Evolutionary conservation across 2,329 filamentous ascomycete species (phyloP).

Genomic region (Aureobasidium uvarum): DNA sequence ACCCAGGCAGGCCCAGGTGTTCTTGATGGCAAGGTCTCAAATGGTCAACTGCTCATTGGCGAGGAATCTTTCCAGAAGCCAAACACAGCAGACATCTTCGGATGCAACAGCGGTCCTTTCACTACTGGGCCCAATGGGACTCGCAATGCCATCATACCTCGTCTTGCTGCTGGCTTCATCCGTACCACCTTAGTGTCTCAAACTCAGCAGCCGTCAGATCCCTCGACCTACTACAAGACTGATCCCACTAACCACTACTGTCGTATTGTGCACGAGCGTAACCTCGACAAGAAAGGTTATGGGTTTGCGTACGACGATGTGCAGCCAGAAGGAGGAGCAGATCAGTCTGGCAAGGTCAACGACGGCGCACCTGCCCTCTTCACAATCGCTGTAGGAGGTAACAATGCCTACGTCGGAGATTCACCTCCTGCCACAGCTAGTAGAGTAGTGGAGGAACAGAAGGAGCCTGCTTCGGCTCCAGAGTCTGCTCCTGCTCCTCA

Average conservation of each 20-base stretch:
- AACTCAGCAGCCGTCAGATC: conserved; percentile 41
- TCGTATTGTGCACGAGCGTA: conserved; percentile 57
- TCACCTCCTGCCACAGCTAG: background rate
- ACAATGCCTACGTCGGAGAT: background rate
- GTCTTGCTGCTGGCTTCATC: conserved; percentile 75
- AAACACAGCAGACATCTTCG: conserved; percentile 63
- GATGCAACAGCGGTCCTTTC: conserved; percentile 65
- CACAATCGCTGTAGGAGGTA: conserved; percentile 50
- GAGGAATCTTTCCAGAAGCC: conserved; percentile 57
- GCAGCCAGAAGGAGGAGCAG: conserved; percentile 56
- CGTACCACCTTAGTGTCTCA: conserved; percentile 63
- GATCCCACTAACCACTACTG: conserved; percentile 55
- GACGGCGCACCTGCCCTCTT: conserved; percentile 49
- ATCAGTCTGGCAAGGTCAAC: conserved; percentile 55
- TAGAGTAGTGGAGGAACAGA: background rate
- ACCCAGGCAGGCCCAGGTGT: conserved; percentile 62
- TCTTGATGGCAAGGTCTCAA: conserved; percentile 51
- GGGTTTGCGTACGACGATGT: conserved; percentile 68
- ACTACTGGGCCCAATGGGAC: conserved; percentile 45
- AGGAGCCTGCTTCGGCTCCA: background rate
- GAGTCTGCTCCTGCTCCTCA: background rate
- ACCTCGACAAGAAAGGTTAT: conserved; percentile 56
- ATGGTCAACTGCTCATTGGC: conserved; percentile 47
- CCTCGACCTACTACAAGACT: conserved; percentile 38
- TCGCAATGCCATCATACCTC: conserved; percentile 65